Base-by-base conservation (phyloP, 768 basidiomycete genomes). In the Wakefieldia striispora region DNA sequence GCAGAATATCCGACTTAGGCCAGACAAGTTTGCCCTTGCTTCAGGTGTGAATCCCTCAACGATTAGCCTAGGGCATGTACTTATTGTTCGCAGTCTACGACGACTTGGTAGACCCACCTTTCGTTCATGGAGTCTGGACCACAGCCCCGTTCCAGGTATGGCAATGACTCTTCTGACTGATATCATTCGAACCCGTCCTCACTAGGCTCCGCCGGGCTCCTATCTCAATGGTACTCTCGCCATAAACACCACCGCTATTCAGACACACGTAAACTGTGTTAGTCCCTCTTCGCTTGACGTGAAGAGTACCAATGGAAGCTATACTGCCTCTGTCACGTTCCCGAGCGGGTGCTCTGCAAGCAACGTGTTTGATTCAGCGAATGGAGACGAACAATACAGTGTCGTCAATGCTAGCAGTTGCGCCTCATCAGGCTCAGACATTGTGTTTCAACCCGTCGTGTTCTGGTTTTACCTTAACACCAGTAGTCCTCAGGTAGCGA, bases 391-490 rank as follows among this genome's bases (percentile, higher is more conserved):
- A 47, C 83, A 83, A 59, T 84, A 78, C 56, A 78, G 75, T 38
- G 82, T 80, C 3, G 43, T 66, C 17, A 71, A 74, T 2, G 55
- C 71, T 9, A 53, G 69, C 44, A 66, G 69, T 57, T 64, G 70
- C 50, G 50, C 57, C 42, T 29, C 50, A 54, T 37, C 62, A 5
- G 57, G 67, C 29, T 49, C 74, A 26, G 56, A 69, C 33, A 66
- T 75, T 26, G 53, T 57, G 20, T 74, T 75, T 50, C 76, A 72
- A 31, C 82, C 85, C 8, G 81, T 86, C 37, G 75, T 86, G 69
- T 88, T 86, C 57, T 88, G 84, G 84, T 85, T 64, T 61, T 84
- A 74, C 61, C 70, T 77, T 26, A 61, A 70, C 38, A 57, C 60
- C 41, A 56, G 63, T 16, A 67, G 53, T 20, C 62, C 69, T 12